Conservation (phyloP, 2,329 filamentous ascomycete species). For the Nigrospora sphaerica region DNA sequence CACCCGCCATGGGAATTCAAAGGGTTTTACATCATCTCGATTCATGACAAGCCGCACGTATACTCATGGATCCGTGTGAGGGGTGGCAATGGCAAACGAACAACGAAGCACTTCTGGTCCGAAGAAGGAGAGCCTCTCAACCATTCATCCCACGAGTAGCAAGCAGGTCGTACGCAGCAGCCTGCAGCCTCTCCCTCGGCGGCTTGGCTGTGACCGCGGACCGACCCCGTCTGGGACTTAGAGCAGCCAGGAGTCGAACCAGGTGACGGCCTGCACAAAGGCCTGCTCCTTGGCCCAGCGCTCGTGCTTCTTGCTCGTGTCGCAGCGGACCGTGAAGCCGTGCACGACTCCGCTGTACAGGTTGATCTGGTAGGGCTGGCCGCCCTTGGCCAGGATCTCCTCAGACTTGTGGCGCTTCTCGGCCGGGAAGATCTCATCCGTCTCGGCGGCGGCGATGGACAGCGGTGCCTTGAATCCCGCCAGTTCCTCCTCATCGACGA, state of each 20-base stretch:
- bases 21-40: too few species aligned
- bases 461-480: conserved; percentile 58
- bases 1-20: too few species aligned
- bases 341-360: conserved; percentile 66
- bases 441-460: conserved; percentile 59
- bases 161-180: too few species aligned
- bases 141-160: too few species aligned
- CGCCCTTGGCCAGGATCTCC: conserved; percentile 49
- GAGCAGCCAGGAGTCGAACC: conserved; percentile 52
- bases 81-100: too few species aligned
- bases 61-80: too few species aligned
- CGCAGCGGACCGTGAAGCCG: conserved; percentile 67
- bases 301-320: conserved; percentile 47
- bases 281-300: conserved; percentile 76
- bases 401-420: conserved; percentile 60
- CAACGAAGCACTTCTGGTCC: not conserved
- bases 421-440: conserved; percentile 56
- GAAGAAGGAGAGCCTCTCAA: too few species aligned
- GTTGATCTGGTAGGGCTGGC: conserved; percentile 66
- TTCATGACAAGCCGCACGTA: too few species aligned
- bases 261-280: conserved; percentile 68
- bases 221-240: not conserved
- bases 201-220: too few species aligned
- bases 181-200: not conserved
- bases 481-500: conserved; percentile 62